Base-by-base conservation (phyloP, 129 eudicot species). In the Flaveria linearis region DNA sequence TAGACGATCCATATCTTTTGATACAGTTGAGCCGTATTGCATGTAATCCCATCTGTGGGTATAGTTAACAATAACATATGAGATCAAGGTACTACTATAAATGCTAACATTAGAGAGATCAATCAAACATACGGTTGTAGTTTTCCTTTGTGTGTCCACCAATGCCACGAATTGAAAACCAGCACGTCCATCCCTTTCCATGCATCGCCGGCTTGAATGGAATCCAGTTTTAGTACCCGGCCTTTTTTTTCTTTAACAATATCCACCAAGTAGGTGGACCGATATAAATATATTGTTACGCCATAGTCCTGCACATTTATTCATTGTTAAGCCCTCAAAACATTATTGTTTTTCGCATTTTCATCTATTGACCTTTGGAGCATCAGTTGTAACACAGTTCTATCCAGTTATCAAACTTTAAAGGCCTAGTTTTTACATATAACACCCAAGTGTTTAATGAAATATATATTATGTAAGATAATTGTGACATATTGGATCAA, bases 161-260 rank as follows among this genome's bases (percentile, higher is more conserved):
- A 91, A 65, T 91, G 97, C 97, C 97, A 91, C 12, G 92, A 77
- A 74, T 88, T 91, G 82, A 91, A 91, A 20, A 91, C 39, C 13
- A 91, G 76, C 85, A 91, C 85, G 56, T 88, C 97, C 92, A 88
- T 88, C 58, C 95, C 97, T 83, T 68, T 85, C 97, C 97, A 91
- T 26, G 84, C 74, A 63, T 82, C 45, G 1, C 97, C 95, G 20
- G 55, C 86, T 74, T 75, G 82, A 56, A 91, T 91, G 15, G 92
- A 88, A 69, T 87, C 76, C 82, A 91, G 47, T 49, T 88, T 91
- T 81, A 91, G 60, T 25, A 91, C 90, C 42, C 88, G 61, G 4
- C 97, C 97, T 3, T 78, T 79, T 5, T 41, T 75, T 51, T 85
- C 92, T 69, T 78, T 68, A 50, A 82, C 84, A 64, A 92, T 85